Conservation (phyloP, 2,329 filamentous ascomycete genomes). For the Paecilomyces formosus region DNA sequence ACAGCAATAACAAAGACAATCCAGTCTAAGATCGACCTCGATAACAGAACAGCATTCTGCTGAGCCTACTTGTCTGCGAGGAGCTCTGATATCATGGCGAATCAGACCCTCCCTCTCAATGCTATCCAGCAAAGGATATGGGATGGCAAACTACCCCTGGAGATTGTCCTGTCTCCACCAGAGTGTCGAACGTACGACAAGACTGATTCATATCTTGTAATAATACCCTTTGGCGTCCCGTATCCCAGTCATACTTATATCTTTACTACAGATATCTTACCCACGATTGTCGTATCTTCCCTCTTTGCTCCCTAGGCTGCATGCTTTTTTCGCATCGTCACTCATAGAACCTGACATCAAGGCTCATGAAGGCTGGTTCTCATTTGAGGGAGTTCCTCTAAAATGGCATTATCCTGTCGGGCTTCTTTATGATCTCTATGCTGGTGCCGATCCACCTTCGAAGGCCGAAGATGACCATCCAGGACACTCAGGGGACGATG, state of each 20-base stretch:
- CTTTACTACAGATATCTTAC: slow-evolving; percentile 44
- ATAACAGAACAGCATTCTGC: background rate
- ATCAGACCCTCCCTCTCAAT: slow-evolving; percentile 13
- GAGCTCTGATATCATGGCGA: background rate
- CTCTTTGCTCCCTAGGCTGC: slow-evolving; percentile 55
- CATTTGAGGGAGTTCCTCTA: slow-evolving; percentile 59
- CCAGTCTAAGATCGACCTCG: too few relatives aligned
- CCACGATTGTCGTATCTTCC: slow-evolving; percentile 63
- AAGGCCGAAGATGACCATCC: slow-evolving; percentile 12
- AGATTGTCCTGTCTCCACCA: slow-evolving; percentile 50
- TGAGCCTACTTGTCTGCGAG: background rate
- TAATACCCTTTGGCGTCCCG: slow-evolving; percentile 2
- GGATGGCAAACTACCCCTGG: slow-evolving; percentile 52
- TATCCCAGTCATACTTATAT: background rate
- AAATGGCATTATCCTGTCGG: slow-evolving; percentile 68
- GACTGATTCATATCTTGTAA: slow-evolving; percentile 54
- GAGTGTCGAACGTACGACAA: slow-evolving; percentile 56
- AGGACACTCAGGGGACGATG: slow-evolving; percentile 11
- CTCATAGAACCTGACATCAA: slow-evolving; percentile 51
- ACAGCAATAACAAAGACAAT: background rate
- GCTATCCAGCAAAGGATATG: slow-evolving; percentile 45
- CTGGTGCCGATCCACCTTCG: slow-evolving; percentile 44
- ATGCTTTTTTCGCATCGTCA: slow-evolving; percentile 52
- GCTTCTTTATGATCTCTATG: slow-evolving; percentile 62
- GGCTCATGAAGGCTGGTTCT: slow-evolving; percentile 54